Evolutionary conservation across 2,329 filamentous ascomycete genomes (phyloP).

Genomic region (Aureobasidium lini): DNA sequence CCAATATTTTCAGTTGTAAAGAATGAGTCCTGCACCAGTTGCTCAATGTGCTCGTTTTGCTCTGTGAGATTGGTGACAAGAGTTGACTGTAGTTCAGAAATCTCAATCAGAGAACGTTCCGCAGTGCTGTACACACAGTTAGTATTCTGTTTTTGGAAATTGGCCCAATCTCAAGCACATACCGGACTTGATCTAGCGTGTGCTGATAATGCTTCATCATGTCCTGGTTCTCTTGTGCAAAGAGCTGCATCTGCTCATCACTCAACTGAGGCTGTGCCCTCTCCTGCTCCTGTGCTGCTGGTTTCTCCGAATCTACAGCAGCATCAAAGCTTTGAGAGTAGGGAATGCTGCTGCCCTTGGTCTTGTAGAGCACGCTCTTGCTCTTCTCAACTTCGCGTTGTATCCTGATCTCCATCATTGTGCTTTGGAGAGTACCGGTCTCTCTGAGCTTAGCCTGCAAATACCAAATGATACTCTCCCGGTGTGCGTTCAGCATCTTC

Average conservation of each 20-base stretch:
- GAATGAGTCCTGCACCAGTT: conserved; percentile 76
- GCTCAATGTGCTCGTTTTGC: conserved; percentile 83
- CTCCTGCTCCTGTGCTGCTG: conserved; percentile 6
- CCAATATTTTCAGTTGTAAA: conserved; percentile 80
- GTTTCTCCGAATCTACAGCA: neutral
- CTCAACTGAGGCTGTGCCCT: conserved; percentile 13
- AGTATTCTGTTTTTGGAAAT: neutral
- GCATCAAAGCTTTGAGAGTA: conserved; percentile 5
- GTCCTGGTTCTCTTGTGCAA: conserved; percentile 85
- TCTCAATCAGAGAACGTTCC: conserved; percentile 85
- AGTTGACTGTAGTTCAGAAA: conserved; percentile 83
- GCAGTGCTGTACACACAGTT: conserved; percentile 56
- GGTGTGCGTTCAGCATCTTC: conserved; percentile 59
- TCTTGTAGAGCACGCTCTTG: conserved; percentile 74
- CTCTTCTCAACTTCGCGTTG: conserved; percentile 82
- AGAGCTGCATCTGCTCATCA: conserved; percentile 82
- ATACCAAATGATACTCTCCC: conserved; percentile 79
- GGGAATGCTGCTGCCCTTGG: conserved; percentile 30
- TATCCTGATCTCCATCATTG: conserved; percentile 88
- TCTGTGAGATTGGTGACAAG: conserved; percentile 78
- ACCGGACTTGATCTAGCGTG: conserved; percentile 91
- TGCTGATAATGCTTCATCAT: conserved; percentile 92
- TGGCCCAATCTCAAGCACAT: conserved; percentile 32
- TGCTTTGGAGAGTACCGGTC: conserved; percentile 69
- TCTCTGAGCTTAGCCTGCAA: conserved; percentile 67